Conservation (phyloP, 2,329 filamentous ascomycete genomes). For the Botryotinia narcissicola region DNA sequence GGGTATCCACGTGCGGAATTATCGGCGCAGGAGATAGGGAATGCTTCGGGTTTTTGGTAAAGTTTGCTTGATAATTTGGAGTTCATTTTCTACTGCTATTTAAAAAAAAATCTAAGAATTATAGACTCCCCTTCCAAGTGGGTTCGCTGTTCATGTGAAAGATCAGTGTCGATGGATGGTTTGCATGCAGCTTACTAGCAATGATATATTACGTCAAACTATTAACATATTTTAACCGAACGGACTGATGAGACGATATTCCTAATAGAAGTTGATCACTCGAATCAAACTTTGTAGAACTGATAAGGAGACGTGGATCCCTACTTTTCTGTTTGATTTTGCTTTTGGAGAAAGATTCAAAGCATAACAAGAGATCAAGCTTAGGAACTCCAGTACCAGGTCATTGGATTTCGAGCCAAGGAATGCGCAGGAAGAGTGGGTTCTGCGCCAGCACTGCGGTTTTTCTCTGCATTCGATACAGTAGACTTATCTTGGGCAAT, state of each 20-base stretch:
- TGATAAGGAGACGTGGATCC: not conserved
- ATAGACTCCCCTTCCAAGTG: not conserved
- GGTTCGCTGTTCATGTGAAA: accelerated
- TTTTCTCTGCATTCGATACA: not conserved
- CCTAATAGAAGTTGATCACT: not conserved
- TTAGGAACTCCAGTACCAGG: not conserved
- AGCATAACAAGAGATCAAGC: not conserved
- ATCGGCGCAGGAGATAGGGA: not conserved
- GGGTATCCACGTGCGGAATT: not conserved
- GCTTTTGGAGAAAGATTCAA: accelerated
- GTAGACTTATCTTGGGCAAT: not conserved
- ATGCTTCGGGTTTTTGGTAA: accelerated
- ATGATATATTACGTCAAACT: not conserved
- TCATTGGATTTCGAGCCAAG: not conserved
- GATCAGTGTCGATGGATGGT: accelerated
- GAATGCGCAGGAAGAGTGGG: not conserved
- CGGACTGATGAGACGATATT: not conserved
- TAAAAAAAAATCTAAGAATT: not conserved
- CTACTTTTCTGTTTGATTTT: not conserved
- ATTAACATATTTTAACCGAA: not conserved
- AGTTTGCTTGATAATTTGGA: not conserved
- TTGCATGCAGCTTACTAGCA: not conserved
- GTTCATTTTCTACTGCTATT: not conserved
- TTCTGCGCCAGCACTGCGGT: accelerated
- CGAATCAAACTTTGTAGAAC: not conserved